Evolutionary conservation across 2,329 filamentous ascomycete genomes (phyloP).

Genomic region (Pseudogymnoascus sp.): DNA sequence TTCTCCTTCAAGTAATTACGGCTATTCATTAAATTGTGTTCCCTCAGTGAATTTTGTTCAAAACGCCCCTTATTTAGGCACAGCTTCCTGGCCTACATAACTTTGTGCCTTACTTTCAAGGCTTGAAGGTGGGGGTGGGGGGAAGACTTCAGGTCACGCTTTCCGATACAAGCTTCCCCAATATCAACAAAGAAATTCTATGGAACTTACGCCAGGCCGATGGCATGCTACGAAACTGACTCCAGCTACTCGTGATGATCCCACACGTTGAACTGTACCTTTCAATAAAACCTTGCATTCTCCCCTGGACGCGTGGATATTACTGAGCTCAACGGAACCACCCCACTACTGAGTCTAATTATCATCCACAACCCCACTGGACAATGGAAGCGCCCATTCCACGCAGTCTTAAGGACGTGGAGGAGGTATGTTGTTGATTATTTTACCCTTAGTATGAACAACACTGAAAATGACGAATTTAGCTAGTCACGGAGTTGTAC

Average conservation of each 20-base stretch:
- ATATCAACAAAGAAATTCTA: slow-evolving; percentile 7
- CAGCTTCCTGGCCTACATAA: background rate
- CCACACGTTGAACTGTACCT: background rate
- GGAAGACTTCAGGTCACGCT: background rate
- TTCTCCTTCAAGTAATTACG: no score
- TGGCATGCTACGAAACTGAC: background rate
- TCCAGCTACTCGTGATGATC: slow-evolving; percentile 4
- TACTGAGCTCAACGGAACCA: background rate
- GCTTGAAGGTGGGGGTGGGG: slow-evolving; percentile 2
- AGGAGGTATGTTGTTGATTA: background rate
- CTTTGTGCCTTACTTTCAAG: background rate
- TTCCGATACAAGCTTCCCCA: background rate
- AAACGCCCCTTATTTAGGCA: background rate
- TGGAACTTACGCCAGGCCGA: background rate
- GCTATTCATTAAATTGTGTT: background rate
- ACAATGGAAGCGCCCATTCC: slow-evolving; percentile 2
- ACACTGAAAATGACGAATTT: background rate
- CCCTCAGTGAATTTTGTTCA: background rate
- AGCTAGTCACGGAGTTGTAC: slow-evolving; percentile 46
- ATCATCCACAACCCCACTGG: background rate
- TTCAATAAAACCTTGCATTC: background rate
- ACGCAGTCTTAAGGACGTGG: background rate
- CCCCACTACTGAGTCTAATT: background rate
- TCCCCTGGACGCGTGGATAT: background rate
- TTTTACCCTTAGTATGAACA: background rate